Conservation (phyloP, 768 basidiomycete species). For the Strobilomyces confusus region DNA sequence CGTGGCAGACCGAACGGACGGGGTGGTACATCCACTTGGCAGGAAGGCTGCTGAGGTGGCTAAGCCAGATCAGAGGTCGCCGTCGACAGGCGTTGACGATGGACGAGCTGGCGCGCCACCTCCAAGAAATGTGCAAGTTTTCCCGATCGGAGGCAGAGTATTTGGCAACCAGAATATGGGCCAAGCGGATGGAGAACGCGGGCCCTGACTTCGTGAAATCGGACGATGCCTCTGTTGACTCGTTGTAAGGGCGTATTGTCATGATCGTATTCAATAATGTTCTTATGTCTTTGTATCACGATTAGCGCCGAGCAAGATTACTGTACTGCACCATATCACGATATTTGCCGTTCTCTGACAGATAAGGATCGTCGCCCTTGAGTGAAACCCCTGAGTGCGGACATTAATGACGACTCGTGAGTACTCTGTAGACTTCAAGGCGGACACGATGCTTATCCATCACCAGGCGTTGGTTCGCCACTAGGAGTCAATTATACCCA, state of each 20-base stretch:
- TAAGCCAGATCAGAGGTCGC: constrained; percentile 12
- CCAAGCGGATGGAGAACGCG: constrained; percentile 14
- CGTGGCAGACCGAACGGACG: constrained; percentile 22
- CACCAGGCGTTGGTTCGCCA: constrained; percentile 8
- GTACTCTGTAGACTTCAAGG: not conserved
- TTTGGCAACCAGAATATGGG: constrained; percentile 24
- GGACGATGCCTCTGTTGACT: constrained; percentile 12
- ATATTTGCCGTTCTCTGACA: constrained; percentile 2
- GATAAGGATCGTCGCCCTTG: not conserved
- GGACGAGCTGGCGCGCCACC: constrained; percentile 19
- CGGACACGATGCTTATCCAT: not conserved
- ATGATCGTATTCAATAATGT: not conserved
- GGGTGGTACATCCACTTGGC: constrained; percentile 26
- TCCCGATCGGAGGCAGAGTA: constrained; percentile 18
- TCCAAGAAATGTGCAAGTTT: constrained; percentile 23
- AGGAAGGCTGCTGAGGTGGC: constrained; percentile 17
- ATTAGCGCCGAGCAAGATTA: not conserved
- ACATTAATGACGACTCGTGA: constrained; percentile 6
- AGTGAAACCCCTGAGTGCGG: constrained; percentile 3
- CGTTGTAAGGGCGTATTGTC: not conserved
- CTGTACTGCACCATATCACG: not conserved
- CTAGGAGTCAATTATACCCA: constrained; percentile 5
- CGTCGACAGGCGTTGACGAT: constrained; percentile 15
- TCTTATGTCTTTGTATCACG: constrained; percentile 9
- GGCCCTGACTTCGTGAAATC: constrained; percentile 25